Conservation (phyloP, 1,284 basidiomycete genomes). For the Pseudozyma sp. region DNA sequence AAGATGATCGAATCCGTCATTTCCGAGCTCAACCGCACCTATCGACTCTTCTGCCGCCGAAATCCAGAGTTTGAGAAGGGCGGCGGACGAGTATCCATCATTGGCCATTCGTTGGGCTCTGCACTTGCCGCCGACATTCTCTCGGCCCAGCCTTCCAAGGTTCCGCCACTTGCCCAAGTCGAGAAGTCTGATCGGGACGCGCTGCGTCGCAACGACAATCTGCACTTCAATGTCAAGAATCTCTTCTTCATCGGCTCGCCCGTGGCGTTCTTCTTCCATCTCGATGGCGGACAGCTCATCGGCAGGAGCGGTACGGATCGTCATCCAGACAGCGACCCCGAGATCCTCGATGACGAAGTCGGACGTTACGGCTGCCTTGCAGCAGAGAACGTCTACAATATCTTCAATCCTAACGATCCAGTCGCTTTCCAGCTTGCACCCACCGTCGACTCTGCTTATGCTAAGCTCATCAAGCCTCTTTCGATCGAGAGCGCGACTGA, state of each 20-base stretch:
- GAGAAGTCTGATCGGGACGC: slow-evolving; percentile 19
- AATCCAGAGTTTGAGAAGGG: slow-evolving; percentile 70
- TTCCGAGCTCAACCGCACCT: slow-evolving; percentile 68
- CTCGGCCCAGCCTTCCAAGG: slow-evolving; percentile 73
- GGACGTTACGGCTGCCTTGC: slow-evolving; percentile 74
- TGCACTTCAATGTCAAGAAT: slow-evolving; percentile 71
- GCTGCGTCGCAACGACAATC: slow-evolving; percentile 28
- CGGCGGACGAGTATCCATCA: slow-evolving; percentile 71
- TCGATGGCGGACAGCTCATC: slow-evolving; percentile 73
- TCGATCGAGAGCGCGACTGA: slow-evolving; percentile 67
- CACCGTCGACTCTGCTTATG: slow-evolving; percentile 68
- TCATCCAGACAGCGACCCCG: slow-evolving; percentile 67
- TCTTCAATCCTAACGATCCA: slow-evolving; percentile 70
- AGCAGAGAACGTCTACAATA: slow-evolving; percentile 72
- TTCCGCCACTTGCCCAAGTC: slow-evolving; percentile 52
- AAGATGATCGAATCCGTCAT: slow-evolving; percentile 71
- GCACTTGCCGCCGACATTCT: slow-evolving; percentile 73
- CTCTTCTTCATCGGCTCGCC: slow-evolving; percentile 74
- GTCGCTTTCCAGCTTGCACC: slow-evolving; percentile 70
- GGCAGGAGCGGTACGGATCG: slow-evolving; percentile 72
- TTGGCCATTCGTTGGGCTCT: slow-evolving; percentile 72
- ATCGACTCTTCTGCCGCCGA: slow-evolving; percentile 73
- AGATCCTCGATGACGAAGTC: slow-evolving; percentile 68
- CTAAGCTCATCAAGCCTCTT: slow-evolving; percentile 68
- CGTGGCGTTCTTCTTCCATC: slow-evolving; percentile 73